These are phyloP conservation scores for Brassica incana DNA, from an alignment of 345 rosid species.

Conservation along the genomic window DNA sequence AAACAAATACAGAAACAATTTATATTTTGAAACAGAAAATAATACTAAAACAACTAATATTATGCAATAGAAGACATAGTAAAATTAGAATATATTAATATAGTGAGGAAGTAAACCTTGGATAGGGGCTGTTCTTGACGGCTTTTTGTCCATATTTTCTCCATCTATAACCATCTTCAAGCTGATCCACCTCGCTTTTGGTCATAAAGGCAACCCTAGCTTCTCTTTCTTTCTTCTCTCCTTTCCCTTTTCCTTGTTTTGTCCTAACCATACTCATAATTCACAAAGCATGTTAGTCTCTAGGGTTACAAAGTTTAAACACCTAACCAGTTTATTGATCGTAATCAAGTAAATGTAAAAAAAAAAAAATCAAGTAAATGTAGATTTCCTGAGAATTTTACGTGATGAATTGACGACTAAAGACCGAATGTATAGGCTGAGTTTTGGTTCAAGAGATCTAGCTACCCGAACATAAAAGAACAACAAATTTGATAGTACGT, in stretches of 20 bases:
- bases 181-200: constrained; percentile 74
- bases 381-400: no score
- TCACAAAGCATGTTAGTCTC: constrained; percentile 2
- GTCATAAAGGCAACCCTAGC: constrained; percentile 77
- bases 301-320: background rate
- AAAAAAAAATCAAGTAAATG: no score
- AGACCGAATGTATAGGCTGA: background rate
- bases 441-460: background rate
- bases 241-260: constrained; percentile 51
- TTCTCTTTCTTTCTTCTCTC: constrained; percentile 55
- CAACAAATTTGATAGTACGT: background rate
- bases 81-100: background rate
- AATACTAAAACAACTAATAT: no score
- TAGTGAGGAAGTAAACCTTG: constrained; percentile 50
- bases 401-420: no score
- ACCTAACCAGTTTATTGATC: background rate
- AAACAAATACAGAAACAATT: no score
- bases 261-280: constrained; percentile 37
- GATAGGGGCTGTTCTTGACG: constrained; percentile 71
- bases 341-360: no score
- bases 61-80: no score
- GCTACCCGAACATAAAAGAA: background rate
- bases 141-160: constrained; percentile 89
- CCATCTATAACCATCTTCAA: constrained; percentile 87
- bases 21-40: no score